Evolutionary conservation across 2,329 filamentous ascomycete species (phyloP).

Genomic region (Cordyceps pruinosa): DNA sequence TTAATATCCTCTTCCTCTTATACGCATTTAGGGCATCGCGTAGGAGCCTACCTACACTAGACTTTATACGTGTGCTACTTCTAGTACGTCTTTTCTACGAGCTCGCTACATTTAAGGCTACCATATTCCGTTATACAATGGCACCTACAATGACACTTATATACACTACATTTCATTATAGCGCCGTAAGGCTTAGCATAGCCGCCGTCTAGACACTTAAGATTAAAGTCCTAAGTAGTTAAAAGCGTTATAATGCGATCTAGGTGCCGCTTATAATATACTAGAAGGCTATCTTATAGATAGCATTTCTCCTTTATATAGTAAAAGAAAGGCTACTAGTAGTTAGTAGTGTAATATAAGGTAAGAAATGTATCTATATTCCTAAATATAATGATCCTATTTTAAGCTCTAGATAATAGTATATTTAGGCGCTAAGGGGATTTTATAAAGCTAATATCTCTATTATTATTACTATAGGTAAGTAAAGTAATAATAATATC

Average conservation of each 20-base stretch:
- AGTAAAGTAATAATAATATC: slow-evolving; percentile 64
- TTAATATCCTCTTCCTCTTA: slow-evolving; percentile 40
- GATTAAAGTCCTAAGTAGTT: slow-evolving; percentile 51
- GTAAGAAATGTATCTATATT: slow-evolving; percentile 60
- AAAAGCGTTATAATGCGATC: slow-evolving; percentile 39
- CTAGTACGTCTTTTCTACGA: slow-evolving; percentile 40
- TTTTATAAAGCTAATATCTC: slow-evolving; percentile 58
- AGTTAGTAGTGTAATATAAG: slow-evolving; percentile 32
- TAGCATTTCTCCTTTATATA: slow-evolving; percentile 43
- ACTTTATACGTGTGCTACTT: slow-evolving; percentile 43
- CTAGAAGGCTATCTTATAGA: slow-evolving; percentile 54
- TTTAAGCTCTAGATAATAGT: slow-evolving; percentile 58
- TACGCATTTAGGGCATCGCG: slow-evolving; percentile 44
- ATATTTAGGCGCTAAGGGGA: slow-evolving; percentile 59
- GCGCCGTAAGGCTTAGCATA: slow-evolving; percentile 52
- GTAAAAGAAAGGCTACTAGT: slow-evolving; percentile 54
- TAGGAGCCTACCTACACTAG: slow-evolving; percentile 35
- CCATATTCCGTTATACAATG: slow-evolving; percentile 56
- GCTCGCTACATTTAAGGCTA: slow-evolving; percentile 29
- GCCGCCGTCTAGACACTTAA: slow-evolving; percentile 61
- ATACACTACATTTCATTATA: slow-evolving; percentile 48
- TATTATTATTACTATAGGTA: slow-evolving; percentile 55
- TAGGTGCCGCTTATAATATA: slow-evolving; percentile 55
- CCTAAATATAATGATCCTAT: slow-evolving; percentile 62
- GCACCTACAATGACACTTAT: slow-evolving; percentile 53